Percentiles rank a stretch among this genome's conserved stretches.
These are phyloP conservation scores for Theobroma cacao DNA, from an alignment of 345 rosid genomes.

Conservation along the genomic window DNA sequence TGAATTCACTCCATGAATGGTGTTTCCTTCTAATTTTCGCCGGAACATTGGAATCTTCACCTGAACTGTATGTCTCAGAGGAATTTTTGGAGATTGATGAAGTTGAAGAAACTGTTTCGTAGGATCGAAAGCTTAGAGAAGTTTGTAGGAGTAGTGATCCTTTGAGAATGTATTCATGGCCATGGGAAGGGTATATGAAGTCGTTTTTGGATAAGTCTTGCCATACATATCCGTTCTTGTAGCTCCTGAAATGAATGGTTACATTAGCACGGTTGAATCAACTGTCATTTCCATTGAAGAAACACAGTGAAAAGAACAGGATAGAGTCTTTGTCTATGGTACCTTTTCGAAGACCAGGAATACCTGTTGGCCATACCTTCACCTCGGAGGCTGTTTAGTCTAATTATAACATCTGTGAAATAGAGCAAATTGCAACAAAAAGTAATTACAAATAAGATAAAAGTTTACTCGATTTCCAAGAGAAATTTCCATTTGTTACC, in stretches of 20 bases:
- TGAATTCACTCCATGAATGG: slow-evolving; percentile 19
- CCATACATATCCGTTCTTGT: slow-evolving; percentile 69
- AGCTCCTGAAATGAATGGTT: slow-evolving; percentile 36
- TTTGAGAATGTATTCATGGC: slow-evolving; percentile 62
- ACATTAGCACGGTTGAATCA: neutral
- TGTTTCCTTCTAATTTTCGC: slow-evolving; percentile 8
- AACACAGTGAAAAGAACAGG: neutral
- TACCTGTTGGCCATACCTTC: slow-evolving; percentile 55
- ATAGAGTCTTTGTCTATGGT: neutral
- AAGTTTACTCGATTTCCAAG: neutral
- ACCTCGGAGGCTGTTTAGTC: slow-evolving; percentile 53
- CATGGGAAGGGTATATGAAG: slow-evolving; percentile 51
- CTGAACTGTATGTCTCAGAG: slow-evolving; percentile 24
- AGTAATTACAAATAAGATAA: neutral
- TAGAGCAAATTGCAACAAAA: neutral
- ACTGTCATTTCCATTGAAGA: neutral
- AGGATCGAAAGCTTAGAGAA: slow-evolving; percentile 30
- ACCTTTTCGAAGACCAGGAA: slow-evolving; percentile 73
- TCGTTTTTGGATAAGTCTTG: slow-evolving; percentile 61
- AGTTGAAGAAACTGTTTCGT: slow-evolving; percentile 26
- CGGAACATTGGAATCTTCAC: slow-evolving; percentile 27
- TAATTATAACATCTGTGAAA: slow-evolving; percentile 45
- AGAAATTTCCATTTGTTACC: slow-evolving; percentile 30
- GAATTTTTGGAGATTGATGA: slow-evolving; percentile 26
- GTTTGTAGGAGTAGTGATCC: slow-evolving; percentile 50